Evolutionary conservation across 2,329 filamentous ascomycete genomes (phyloP).

Genomic region (Triangularia verruculosa): DNA sequence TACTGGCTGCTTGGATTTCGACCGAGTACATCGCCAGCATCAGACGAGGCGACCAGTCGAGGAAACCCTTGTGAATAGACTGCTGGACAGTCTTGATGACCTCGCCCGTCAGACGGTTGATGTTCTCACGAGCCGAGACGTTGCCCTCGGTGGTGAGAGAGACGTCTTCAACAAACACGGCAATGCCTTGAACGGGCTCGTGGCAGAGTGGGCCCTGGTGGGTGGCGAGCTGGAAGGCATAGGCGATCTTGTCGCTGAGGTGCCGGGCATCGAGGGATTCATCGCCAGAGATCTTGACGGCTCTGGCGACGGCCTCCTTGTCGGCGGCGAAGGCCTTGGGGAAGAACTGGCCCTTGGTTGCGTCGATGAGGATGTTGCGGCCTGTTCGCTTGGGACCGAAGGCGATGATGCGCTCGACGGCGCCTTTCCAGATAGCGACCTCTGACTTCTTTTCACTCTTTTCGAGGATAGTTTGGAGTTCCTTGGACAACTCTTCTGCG

Average conservation of each 20-base stretch:
- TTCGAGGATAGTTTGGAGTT: slow-evolving; percentile 67
- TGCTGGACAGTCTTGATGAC: slow-evolving; percentile 86
- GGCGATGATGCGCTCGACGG: slow-evolving; percentile 77
- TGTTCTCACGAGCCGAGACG: slow-evolving; percentile 58
- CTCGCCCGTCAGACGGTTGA: slow-evolving; percentile 85
- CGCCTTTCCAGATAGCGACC: slow-evolving; percentile 68
- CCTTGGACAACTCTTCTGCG: slow-evolving; percentile 70
- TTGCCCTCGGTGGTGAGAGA: slow-evolving; percentile 50
- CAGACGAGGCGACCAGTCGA: slow-evolving; percentile 95
- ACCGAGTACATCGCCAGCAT: slow-evolving; percentile 97
- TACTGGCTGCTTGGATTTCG: slow-evolving; percentile 92
- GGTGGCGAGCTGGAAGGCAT: slow-evolving; percentile 91
- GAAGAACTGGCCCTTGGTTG: slow-evolving; percentile 68
- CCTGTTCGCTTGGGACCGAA: slow-evolving; percentile 85
- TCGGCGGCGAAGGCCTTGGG: slow-evolving; percentile 60
- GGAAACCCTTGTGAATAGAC: slow-evolving; percentile 78
- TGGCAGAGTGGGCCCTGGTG: slow-evolving; percentile 86
- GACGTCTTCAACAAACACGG: slow-evolving; percentile 83
- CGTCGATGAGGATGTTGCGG: slow-evolving; percentile 85
- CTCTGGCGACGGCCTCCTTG: slow-evolving; percentile 24
- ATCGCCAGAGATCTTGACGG: slow-evolving; percentile 39
- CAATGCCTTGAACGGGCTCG: slow-evolving; percentile 90
- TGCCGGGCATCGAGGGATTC: slow-evolving; percentile 60
- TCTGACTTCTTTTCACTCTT: slow-evolving; percentile 61
- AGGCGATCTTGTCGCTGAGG: slow-evolving; percentile 84